These are phyloP conservation scores for Funneliformis mosseae DNA, from an alignment of 192 early-diverging fungal genomes.

Conservation along the genomic window DNA sequence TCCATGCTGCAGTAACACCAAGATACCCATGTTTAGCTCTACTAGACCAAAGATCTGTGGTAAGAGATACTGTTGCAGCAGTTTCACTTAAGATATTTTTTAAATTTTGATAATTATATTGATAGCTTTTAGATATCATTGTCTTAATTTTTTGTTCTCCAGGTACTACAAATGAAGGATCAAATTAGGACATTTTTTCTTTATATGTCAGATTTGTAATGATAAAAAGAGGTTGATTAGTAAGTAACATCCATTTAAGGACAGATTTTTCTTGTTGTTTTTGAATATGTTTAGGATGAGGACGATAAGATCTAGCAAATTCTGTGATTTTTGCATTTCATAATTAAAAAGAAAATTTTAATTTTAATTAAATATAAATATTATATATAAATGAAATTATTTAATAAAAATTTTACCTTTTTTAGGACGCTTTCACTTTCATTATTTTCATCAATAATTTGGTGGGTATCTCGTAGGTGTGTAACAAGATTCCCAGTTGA, in stretches of 20 bases:
- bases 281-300: conserved; percentile 11
- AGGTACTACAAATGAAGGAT: not conserved
- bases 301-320: not conserved
- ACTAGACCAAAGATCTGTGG: not conserved
- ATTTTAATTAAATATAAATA: not conserved
- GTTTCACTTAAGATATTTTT: not conserved
- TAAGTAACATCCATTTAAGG: not conserved
- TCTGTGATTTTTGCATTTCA: not conserved
- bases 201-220: not conserved
- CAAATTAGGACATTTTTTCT: conserved; percentile 11
- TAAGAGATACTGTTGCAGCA: not conserved
- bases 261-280: not conserved
- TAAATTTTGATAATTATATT: not conserved
- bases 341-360: not conserved
- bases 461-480: too few species aligned
- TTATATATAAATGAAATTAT: too few species aligned
- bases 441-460: too few species aligned
- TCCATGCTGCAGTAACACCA: conserved; percentile 2
- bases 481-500: too few species aligned
- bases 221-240: not conserved
- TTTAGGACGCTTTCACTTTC: too few species aligned
- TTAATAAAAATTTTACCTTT: not conserved
- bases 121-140: conserved; percentile 14
- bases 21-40: conserved; percentile 14
- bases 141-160: conserved; percentile 14